Percentiles rank a stretch among this genome's conserved stretches.
These are phyloP conservation scores for Sporobolomyces phaffii DNA, from an alignment of 768 basidiomycete genomes.

Conservation along the genomic window DNA sequence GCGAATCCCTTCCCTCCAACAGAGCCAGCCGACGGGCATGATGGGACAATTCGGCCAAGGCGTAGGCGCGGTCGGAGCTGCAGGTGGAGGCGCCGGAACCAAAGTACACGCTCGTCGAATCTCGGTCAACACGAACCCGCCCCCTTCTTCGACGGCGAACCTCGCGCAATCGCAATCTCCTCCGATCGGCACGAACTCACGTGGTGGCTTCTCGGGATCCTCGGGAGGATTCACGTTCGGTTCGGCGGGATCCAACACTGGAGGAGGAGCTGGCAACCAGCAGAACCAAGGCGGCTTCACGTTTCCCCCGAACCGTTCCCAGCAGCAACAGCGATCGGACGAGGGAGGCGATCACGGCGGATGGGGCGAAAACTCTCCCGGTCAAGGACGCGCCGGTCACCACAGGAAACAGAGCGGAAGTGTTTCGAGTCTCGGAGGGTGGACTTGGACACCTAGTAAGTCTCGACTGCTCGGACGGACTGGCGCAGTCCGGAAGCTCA, in stretches of 20 bases:
- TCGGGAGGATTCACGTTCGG: conserved; percentile 17
- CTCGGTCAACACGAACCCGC: conserved; percentile 69
- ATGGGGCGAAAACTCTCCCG: conserved; percentile 54
- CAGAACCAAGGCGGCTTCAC: conserved; percentile 19
- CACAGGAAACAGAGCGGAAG: conserved; percentile 55
- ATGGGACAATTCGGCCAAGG: conserved; percentile 35
- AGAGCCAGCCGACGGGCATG: conserved; percentile 16
- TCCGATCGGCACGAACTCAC: conserved; percentile 54
- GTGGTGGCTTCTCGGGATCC: conserved; percentile 4
- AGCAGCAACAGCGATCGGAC: conserved; percentile 1
- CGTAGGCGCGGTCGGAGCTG: conserved; percentile 49
- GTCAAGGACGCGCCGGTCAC: conserved; percentile 58
- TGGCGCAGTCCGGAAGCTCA: too few species aligned
- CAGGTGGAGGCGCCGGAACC: conserved; percentile 55
- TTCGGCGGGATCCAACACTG: not conserved
- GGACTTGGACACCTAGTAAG: conserved; percentile 80
- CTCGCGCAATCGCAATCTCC: conserved; percentile 55
- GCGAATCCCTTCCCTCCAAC: not conserved
- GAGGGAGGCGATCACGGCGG: not conserved
- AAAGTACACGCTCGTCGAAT: conserved; percentile 69
- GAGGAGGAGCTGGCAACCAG: conserved; percentile 1
- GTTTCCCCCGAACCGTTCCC: conserved; percentile 24
- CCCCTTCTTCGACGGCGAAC: conserved; percentile 27
- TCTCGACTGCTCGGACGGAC: not conserved
- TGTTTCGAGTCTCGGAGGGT: conserved; percentile 66